Base-by-base conservation (phyloP, 768 basidiomycete species). In the Suillus tomentosus region DNA sequence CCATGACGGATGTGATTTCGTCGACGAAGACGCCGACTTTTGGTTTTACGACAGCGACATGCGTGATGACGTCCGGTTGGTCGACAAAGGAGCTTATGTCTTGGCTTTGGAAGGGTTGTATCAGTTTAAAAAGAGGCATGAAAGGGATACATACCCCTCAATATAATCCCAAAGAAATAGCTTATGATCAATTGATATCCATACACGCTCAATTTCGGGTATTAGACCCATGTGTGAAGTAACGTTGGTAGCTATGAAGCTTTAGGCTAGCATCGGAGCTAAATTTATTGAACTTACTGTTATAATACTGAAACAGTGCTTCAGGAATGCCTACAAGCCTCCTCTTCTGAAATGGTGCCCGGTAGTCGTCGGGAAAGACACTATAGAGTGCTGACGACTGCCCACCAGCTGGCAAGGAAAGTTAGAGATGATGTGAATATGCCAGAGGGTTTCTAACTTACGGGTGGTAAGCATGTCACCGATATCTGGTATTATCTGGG, bases 121-220 rank as follows among this genome's bases (percentile, higher is more conserved):
- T 42, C 40, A 58, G 17, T 27, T 27, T 31, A 3, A 1, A 31
- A 66, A 68, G 48, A 62, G 62, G 58, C 31, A 60, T 17, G 37
- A 13, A 63, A 48, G 60, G 27, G 50, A 31, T 48, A 80, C 90
- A 62, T 68, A 96, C 96, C 95, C 94, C 69, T 96, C 92, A 42
- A 88, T 79, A 74, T 97, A 99, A 76, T 99, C 95, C 97, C 97
- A 99, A 27, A 99, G 80, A 71, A 97, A 93, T 40, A 99, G 81
- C 70, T 94, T 93, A 75, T 95, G 89, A 78, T 98, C 95, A 64
- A 96, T 91, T 11, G 94, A 91, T 67, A 98, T 91, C 95, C 95
- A 99, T 0, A 92, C 95, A 54, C 95, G 86, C 69, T 96, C 94
- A 66, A 99, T 92, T 70, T 96, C 92, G 31, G 95, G 89, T 73